Evolutionary conservation across 2,329 filamentous ascomycete species (phyloP).

Genomic region (Pestalotiopsis sp.): DNA sequence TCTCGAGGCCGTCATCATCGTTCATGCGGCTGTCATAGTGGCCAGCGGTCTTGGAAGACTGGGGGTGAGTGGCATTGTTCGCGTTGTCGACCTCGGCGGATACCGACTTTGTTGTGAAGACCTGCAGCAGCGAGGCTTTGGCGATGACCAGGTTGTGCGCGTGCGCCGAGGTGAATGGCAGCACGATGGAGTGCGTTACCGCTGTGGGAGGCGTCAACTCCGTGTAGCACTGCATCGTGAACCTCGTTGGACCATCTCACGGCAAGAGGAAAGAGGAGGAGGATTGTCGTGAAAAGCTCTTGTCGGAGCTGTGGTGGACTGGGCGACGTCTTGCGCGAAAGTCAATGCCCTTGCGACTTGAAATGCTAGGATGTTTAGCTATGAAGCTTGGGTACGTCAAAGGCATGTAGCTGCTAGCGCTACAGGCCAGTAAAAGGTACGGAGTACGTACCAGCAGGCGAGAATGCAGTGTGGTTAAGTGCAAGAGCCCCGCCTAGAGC

Average conservation of each 20-base stretch:
- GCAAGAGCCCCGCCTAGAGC: background rate
- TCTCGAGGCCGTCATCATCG: conserved; percentile 66
- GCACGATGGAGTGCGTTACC: conserved; percentile 82
- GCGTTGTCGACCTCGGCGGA: conserved; percentile 61
- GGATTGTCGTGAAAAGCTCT: background rate
- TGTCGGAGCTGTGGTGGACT: background rate
- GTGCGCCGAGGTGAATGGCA: conserved; percentile 76
- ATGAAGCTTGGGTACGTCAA: background rate
- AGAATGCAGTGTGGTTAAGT: background rate
- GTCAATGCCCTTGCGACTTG: background rate
- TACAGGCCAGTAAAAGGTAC: background rate
- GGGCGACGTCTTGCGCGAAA: background rate
- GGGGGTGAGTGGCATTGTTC: conserved; percentile 37
- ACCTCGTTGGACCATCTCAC: conserved; percentile 30
- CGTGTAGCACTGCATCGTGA: conserved; percentile 91
- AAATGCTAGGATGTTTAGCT: background rate
- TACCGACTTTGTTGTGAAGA: conserved; percentile 76
- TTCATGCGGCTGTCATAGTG: conserved; percentile 55
- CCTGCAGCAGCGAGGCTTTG: conserved; percentile 89
- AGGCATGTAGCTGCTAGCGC: background rate
- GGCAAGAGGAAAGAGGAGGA: conserved; percentile 1
- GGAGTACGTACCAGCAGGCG: background rate
- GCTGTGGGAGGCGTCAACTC: conserved; percentile 93
- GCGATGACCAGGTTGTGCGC: conserved; percentile 87
- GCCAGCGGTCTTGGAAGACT: conserved; percentile 43